Evolutionary conservation across 352 stramenopile species (phyloP).

Genomic region (Bremia lactucae): DNA sequence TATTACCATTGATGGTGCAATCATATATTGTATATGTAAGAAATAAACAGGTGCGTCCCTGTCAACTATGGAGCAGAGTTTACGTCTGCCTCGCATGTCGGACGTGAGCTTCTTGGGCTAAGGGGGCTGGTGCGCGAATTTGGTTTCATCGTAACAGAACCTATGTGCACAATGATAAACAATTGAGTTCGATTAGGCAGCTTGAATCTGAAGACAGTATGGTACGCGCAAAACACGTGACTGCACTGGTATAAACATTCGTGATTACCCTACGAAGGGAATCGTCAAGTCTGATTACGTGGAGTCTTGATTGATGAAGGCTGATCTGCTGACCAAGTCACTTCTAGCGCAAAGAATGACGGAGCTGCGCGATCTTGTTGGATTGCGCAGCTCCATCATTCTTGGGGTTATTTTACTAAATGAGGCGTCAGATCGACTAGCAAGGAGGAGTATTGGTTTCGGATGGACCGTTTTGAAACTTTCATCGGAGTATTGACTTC

Average conservation of each 20-base stretch:
- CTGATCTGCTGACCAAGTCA: too few species aligned
- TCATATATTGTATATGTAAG: conserved; percentile 3
- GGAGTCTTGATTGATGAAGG: neutral
- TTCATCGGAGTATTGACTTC: too few species aligned
- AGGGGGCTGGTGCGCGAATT: neutral
- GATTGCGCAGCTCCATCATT: too few species aligned
- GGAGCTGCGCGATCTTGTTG: neutral
- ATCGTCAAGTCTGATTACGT: neutral
- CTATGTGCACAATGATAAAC: too few species aligned
- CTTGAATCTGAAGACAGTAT: neutral
- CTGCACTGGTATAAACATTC: neutral
- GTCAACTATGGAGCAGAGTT: neutral
- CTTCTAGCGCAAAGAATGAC: neutral
- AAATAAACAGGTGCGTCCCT: neutral
- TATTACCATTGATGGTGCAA: neutral
- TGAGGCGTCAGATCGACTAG: too few species aligned
- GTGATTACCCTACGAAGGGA: neutral
- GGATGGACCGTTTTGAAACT: too few species aligned
- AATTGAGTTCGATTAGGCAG: neutral
- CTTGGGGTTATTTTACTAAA: too few species aligned
- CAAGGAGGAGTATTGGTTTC: too few species aligned
- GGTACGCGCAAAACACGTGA: neutral
- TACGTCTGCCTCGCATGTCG: conserved; percentile 2
- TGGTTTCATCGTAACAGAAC: neutral
- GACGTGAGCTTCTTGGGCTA: neutral